Evolutionary conservation across 805 yeast genomes (phyloP).

Genomic region (Ogataea ganodermae): DNA sequence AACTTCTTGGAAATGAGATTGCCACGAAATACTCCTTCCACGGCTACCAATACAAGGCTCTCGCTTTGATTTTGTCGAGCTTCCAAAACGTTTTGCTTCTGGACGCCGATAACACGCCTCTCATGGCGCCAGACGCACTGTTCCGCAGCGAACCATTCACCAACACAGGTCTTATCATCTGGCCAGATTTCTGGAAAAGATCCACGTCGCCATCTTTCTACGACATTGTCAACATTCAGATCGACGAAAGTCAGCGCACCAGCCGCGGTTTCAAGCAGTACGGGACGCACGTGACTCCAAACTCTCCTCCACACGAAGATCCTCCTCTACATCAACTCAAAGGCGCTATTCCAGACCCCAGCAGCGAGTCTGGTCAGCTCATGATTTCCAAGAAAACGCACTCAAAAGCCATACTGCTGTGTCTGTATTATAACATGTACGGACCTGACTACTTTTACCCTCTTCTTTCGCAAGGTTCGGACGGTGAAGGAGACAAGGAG

Average conservation of each 20-base stretch:
- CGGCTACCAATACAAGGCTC: constrained; percentile 65
- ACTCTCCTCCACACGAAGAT: constrained; percentile 34
- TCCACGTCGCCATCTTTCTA: constrained; percentile 51
- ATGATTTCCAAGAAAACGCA: constrained; percentile 58
- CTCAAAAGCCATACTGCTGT: constrained; percentile 50
- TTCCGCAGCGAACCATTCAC: constrained; percentile 59
- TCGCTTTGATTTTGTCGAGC: constrained; percentile 66
- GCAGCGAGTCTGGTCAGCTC: constrained; percentile 67
- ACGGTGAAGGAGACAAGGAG: constrained; percentile 61
- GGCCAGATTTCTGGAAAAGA: constrained; percentile 53
- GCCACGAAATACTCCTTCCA: constrained; percentile 45
- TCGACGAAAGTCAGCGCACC: constrained; percentile 41
- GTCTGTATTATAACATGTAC: constrained; percentile 61
- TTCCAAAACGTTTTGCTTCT: constrained; percentile 67
- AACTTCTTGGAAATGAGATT: constrained; percentile 55
- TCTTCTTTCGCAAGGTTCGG: constrained; percentile 47
- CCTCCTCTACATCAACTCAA: constrained; percentile 58
- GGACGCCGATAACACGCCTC: constrained; percentile 76
- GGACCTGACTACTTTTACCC: constrained; percentile 62
- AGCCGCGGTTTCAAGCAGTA: constrained; percentile 42
- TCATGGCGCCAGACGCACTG: constrained; percentile 57
- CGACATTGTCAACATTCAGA: constrained; percentile 48
- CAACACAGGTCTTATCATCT: constrained; percentile 51
- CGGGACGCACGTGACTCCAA: constrained; percentile 28
- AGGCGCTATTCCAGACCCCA: constrained; percentile 64